phyloP scores from a whole-genome alignment of 352 stramenopile species.

The Globisporangium splendens region DNA sequence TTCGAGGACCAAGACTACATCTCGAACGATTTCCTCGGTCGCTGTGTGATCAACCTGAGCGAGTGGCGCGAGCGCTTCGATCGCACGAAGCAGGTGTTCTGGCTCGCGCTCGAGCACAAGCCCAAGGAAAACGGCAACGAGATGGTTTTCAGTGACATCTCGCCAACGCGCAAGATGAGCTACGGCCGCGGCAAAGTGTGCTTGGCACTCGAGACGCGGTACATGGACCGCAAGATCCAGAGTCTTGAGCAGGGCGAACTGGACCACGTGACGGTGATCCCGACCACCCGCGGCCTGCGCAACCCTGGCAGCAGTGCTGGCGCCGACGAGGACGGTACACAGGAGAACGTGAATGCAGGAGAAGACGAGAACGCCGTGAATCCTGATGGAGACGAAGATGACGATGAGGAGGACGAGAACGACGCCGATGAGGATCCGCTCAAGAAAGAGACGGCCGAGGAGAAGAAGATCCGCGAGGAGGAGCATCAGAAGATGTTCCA shows the following conservation, averaged over 20 bases:
- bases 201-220: slow-evolving; percentile 52
- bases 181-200: slow-evolving; percentile 58
- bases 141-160: slow-evolving; percentile 39
- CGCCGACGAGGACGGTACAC: slow-evolving; percentile 11
- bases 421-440: slow-evolving; percentile 31
- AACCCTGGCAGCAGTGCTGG: slow-evolving; percentile 18
- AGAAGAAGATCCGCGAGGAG: slow-evolving; percentile 62
- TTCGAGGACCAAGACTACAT: slow-evolving; percentile 70
- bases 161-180: slow-evolving; percentile 40
- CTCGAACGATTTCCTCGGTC: slow-evolving; percentile 70
- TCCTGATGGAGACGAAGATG: slow-evolving; percentile 17
- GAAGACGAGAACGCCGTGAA: slow-evolving; percentile 14
- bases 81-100: slow-evolving; percentile 57
- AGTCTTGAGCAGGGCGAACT: slow-evolving; percentile 68
- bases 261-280: slow-evolving; percentile 58
- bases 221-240: slow-evolving; percentile 48
- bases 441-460: slow-evolving; percentile 41
- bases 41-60: slow-evolving; percentile 62
- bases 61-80: slow-evolving; percentile 46
- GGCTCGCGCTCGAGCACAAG: slow-evolving; percentile 57
- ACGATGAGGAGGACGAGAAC: slow-evolving; percentile 31
- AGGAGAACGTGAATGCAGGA: slow-evolving; percentile 8
- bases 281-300: slow-evolving; percentile 31
- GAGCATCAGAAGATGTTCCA: slow-evolving; percentile 73
- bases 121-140: slow-evolving; percentile 27